phyloP scores from a whole-genome alignment of 2,329 filamentous ascomycete species.

The Cercospora sp. region DNA sequence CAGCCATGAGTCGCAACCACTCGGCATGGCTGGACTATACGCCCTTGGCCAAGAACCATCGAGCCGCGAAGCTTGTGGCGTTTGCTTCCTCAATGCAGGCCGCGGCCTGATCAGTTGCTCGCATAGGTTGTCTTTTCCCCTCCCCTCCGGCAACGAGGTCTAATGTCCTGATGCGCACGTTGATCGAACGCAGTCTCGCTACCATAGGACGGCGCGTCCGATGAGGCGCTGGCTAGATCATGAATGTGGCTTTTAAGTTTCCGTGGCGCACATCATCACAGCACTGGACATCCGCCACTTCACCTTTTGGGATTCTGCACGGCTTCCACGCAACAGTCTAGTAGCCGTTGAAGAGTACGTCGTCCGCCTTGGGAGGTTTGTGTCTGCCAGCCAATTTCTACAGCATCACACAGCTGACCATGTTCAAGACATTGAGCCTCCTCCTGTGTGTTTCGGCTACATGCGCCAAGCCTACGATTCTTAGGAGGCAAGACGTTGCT shows the following conservation, averaged over 20 bases:
- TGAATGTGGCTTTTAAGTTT: conserved; percentile 4
- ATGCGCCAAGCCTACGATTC: background rate
- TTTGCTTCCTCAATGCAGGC: background rate
- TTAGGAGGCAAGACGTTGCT: conserved; percentile 6
- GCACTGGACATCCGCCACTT: background rate
- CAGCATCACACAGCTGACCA: background rate
- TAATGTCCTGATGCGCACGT: background rate
- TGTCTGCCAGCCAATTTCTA: background rate
- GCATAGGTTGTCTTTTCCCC: background rate
- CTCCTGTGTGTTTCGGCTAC: background rate
- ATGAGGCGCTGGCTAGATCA: conserved; percentile 1
- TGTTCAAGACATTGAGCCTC: background rate
- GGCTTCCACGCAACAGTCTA: background rate
- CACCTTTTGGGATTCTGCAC: background rate
- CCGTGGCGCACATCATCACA: background rate
- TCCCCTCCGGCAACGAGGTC: background rate
- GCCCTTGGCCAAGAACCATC: background rate
- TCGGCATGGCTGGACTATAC: background rate
- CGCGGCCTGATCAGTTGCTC: background rate
- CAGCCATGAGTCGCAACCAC: background rate
- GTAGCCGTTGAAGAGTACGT: conserved; percentile 1
- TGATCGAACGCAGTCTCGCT: background rate
- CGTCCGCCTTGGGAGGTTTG: background rate
- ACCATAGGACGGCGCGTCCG: background rate
- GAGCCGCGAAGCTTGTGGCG: background rate